Evolutionary conservation across 805 yeast genomes (phyloP), one percentile per base, ranked within the genome.

Genomic region (Saccharomycopsis fibuligera): DNA sequence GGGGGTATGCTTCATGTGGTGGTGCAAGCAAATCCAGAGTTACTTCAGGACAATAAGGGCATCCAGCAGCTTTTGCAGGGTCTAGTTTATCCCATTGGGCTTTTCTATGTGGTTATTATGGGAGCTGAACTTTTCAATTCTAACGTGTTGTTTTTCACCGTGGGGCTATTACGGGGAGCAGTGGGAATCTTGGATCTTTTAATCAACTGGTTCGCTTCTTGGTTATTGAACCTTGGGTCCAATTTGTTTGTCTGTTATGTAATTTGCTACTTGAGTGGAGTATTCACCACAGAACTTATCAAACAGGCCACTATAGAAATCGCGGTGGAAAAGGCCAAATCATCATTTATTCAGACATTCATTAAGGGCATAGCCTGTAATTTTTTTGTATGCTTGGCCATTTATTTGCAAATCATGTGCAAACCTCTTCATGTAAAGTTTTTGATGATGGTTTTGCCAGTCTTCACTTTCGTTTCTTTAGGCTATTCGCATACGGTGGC

Each of bases 401-500:
- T 85, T 6, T 86, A 83, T 63, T 64, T 86, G 41, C 95, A 86
- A 60, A 66, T 86, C 36, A 75, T 86, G 80, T 85, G 84, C 5
- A 83, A 82, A 59, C 95, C 95, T 0, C 59, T 81, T 8, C 95
- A 86, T 59, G 95, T 86, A 31, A 84, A 83, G 57, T 69, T 82
- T 25, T 41, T 82, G 4, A 64, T 83, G 68, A 74, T 86, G 68
- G 58, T 70, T 14, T 60, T 85, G 19, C 95, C 95, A 0, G 71
- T 86, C 14, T 83, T 84, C 62, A 79, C 90, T 0, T 84, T 86
- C 63, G 93, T 84, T n/a, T 58, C 81, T 1, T 69, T 81, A 70
- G 93, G 95, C 0, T 86, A 79, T 63, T 79, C 86, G 2, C 95
- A 86, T 60, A 78, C 79, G 1, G 88, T 86, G 6, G 95, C 95